Base-by-base conservation (phyloP, 2,329 filamentous ascomycete species). In the Pyrenophora seminiperda region DNA sequence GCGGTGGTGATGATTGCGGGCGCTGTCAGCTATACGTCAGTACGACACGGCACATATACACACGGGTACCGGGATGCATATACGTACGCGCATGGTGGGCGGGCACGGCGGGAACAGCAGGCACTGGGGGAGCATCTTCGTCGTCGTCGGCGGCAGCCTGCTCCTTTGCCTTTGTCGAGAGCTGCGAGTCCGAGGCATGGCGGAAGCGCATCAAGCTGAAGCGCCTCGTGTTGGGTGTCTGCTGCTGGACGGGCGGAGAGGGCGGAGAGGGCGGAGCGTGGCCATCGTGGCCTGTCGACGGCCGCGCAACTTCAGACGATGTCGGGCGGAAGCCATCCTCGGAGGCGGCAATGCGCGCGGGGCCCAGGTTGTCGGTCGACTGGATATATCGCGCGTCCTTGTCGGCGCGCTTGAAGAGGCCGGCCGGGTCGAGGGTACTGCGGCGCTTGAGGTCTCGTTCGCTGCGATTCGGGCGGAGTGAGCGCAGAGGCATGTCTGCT, bases 151-250 rank as follows among this genome's bases (percentile, higher is more conserved):
- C 50, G 51, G 54, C 75, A 76, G 82, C 68, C 78, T 91, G 86
- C 63, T 88, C 83, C 70, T 87, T 91, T 43, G 88, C 87, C 70
- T 85, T 83, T 22, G 85, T 79, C 9, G 90, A 91, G 54, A 97
- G 77, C 73, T 97, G 91, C 41, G 91, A 89, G 75, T 97, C 93
- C 7, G 92, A 97, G 54, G 91, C 92, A 81, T 96, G 92, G 66
- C 91, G 89, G 72, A 94, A 91, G 67, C 88, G 87, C 75, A 96
- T 78, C 73, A 96, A 73, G 65, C 81, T 85, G 71, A 87, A 85
- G 48, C 83, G 77, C 59, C 81, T 75, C 51, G 74, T 74, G 58
- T 66, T 72, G 49, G 73, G 68, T 38, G 69, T 67, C 59, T 67
- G 63, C 33, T 71, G 62, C 51, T 73, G 70, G 27, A 69, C 50